phyloP scores from a whole-genome alignment of 2,329 filamentous ascomycete genomes.

The Diaporthe sp. region DNA sequence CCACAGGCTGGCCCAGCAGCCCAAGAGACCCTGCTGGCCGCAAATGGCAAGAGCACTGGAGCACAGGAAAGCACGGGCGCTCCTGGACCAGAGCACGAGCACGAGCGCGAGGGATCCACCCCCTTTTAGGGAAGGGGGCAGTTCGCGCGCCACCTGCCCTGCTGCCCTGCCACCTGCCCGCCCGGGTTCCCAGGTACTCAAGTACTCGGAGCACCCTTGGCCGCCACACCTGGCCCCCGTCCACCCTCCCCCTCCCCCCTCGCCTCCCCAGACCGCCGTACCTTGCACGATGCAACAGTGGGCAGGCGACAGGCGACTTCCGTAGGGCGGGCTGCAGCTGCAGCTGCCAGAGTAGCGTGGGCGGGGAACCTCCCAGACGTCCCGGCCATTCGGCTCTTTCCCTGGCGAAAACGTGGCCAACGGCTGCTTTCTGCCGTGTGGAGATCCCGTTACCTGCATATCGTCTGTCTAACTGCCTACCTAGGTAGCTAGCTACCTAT shows the following conservation, averaged over 20 bases:
- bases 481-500: not conserved
- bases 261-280: slow-evolving; percentile 11
- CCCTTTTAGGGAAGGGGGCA: slow-evolving; percentile 31
- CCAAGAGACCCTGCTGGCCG: not conserved
- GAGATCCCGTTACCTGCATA: slow-evolving; percentile 25
- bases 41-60: slow-evolving; percentile 18
- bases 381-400: slow-evolving; percentile 42
- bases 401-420: slow-evolving; percentile 41
- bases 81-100: slow-evolving; percentile 7
- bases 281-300: slow-evolving; percentile 33
- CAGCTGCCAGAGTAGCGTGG: slow-evolving; percentile 34
- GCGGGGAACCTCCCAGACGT: slow-evolving; percentile 40
- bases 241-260: not conserved
- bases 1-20: not conserved
- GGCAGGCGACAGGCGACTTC: slow-evolving; percentile 39
- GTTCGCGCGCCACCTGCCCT: slow-evolving; percentile 33
- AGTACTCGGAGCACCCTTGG: not conserved
- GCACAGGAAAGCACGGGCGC: slow-evolving; percentile 13
- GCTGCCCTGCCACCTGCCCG: slow-evolving; percentile 4
- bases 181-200: slow-evolving; percentile 1
- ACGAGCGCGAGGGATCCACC: slow-evolving; percentile 22
- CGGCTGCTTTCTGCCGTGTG: slow-evolving; percentile 34
- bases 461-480: not conserved
- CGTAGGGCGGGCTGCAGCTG: slow-evolving; percentile 40
- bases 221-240: slow-evolving; percentile 6